phyloP scores from a whole-genome alignment of 208 protist genomes.

The Angomonas deanei region DNA sequence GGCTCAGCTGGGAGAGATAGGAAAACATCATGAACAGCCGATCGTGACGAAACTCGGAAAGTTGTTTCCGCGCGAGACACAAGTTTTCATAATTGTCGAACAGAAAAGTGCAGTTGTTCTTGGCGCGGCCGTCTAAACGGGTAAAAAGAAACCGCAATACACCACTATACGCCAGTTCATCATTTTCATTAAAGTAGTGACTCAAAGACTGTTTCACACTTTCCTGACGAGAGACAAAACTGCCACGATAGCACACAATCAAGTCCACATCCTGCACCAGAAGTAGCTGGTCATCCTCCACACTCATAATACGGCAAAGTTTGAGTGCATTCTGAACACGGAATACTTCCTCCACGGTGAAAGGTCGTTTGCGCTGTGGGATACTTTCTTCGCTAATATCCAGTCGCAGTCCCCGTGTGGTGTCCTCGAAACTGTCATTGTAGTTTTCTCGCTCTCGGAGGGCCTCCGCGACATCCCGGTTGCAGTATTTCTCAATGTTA shows the following conservation, averaged over 20 bases:
- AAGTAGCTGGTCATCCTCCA: not conserved
- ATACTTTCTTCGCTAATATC: not conserved
- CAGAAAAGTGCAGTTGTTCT: slow-evolving; percentile 8
- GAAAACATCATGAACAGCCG: slow-evolving; percentile 11
- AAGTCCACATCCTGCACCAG: slow-evolving; percentile 1
- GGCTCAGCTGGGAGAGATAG: slow-evolving; percentile 1
- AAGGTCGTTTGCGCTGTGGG: not conserved
- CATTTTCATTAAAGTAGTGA: not conserved
- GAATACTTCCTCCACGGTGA: slow-evolving; percentile 1
- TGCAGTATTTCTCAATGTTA: not conserved
- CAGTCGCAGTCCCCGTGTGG: not conserved
- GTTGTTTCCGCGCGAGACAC: not conserved
- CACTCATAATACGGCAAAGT: not conserved
- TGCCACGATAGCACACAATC: not conserved
- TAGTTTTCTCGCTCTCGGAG: not conserved
- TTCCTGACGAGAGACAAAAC: not conserved
- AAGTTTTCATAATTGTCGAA: slow-evolving; percentile 8
- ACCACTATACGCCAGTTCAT: not conserved
- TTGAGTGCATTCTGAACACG: not conserved
- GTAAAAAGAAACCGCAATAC: slow-evolving; percentile 1
- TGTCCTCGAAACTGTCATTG: not conserved
- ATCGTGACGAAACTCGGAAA: slow-evolving; percentile 6
- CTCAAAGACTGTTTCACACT: not conserved
- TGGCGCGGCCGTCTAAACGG: slow-evolving; percentile 5
- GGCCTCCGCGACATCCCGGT: not conserved